Percentiles rank a stretch among this genome's conserved stretches.
These are phyloP conservation scores for Heritiera fomes DNA, from an alignment of 345 rosid species.

Conservation along the genomic window DNA sequence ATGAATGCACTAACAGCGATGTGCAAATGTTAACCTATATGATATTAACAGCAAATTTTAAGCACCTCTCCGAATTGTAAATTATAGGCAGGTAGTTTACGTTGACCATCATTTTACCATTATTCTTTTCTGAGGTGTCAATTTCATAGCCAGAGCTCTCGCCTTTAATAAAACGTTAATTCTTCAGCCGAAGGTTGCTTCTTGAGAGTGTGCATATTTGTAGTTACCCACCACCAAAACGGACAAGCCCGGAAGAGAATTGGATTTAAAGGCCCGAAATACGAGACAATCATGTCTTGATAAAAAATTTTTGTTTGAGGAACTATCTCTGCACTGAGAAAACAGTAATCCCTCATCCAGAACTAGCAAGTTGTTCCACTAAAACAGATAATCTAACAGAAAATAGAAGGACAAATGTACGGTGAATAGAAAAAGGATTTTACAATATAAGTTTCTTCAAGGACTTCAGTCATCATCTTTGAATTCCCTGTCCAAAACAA, in stretches of 20 bases:
- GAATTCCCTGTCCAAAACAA: constrained; percentile 47
- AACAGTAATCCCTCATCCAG: too few relatives aligned
- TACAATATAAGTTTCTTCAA: not conserved
- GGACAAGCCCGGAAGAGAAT: too few relatives aligned
- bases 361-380: too few relatives aligned
- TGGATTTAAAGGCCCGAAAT: too few relatives aligned
- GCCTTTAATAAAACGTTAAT: not conserved
- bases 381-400: too few relatives aligned
- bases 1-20: not conserved
- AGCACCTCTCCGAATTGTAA: not conserved
- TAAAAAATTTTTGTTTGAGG: too few relatives aligned
- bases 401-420: too few relatives aligned
- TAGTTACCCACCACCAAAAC: too few relatives aligned
- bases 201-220: not conserved
- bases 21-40: not conserved
- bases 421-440: not conserved
- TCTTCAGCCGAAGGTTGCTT: not conserved
- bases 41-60: not conserved
- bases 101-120: not conserved
- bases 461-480: constrained; percentile 61
- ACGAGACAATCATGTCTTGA: too few relatives aligned
- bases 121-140: not conserved
- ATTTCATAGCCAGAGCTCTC: not conserved
- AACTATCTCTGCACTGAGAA: too few relatives aligned
- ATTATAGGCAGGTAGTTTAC: not conserved